These are phyloP conservation scores for Fomitopsis pinicola DNA, from an alignment of 1,284 basidiomycete genomes.

Conservation along the genomic window DNA sequence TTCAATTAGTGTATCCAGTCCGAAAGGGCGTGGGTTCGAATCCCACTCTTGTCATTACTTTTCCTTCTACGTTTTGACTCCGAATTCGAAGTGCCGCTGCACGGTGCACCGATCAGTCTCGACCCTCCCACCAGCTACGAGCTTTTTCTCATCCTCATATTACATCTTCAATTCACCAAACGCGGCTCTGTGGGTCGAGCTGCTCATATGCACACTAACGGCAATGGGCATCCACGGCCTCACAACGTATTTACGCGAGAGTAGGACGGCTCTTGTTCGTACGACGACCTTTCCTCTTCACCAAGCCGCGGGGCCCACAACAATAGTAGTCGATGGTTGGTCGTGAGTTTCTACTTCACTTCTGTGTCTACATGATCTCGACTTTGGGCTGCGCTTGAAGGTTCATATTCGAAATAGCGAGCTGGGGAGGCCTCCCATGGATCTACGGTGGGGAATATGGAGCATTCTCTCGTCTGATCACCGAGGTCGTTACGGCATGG, in stretches of 20 bases:
- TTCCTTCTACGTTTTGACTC: too few species aligned
- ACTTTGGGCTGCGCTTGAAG: conserved; percentile 35
- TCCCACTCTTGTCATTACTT: background rate
- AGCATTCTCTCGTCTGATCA: conserved; percentile 50
- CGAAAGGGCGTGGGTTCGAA: background rate
- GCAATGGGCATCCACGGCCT: conserved; percentile 81
- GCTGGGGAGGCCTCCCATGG: conserved; percentile 68
- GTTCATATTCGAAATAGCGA: conserved; percentile 74
- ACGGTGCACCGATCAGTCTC: too few species aligned
- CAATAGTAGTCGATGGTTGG: conserved; percentile 81
- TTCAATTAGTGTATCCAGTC: background rate
- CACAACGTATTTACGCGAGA: conserved; percentile 74
- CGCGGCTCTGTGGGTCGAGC: too few species aligned
- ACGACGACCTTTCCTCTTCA: conserved; percentile 34
- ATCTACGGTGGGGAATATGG: conserved; percentile 83
- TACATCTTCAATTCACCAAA: too few species aligned
- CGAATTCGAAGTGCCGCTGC: too few species aligned
- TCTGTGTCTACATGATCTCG: conserved; percentile 2
- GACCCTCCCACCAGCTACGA: too few species aligned
- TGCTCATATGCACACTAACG: background rate
- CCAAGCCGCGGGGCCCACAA: conserved; percentile 13
- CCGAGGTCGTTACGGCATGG: conserved; percentile 64
- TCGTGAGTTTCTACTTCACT: conserved; percentile 61
- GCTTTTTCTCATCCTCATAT: background rate
- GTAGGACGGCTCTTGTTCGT: conserved; percentile 56